Percentiles rank a stretch among this genome's conserved stretches.
Conservation (phyloP, 352 stramenopile genomes). For the Phytopythium mirpurense region DNA sequence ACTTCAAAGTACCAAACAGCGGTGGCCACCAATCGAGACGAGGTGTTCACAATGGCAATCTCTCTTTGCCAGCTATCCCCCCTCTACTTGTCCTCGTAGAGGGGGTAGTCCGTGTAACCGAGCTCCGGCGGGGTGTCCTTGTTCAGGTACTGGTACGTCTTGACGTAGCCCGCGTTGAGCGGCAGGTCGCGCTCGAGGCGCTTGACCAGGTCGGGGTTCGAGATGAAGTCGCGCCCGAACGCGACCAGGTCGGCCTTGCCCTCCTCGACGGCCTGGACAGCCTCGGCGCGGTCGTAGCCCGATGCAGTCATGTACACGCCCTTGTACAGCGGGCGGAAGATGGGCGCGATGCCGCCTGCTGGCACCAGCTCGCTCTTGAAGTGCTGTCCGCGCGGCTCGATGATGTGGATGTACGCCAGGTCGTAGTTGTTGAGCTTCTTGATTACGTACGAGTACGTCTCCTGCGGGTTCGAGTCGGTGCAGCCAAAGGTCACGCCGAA, state of each 20-base stretch:
- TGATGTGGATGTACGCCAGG: constrained; percentile 40
- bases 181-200: constrained; percentile 17
- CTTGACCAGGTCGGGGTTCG: constrained; percentile 42
- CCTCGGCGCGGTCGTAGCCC: constrained; percentile 23
- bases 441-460: constrained; percentile 28
- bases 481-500: constrained; percentile 33
- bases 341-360: constrained; percentile 33
- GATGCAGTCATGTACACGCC: constrained; percentile 42
- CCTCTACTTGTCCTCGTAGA: constrained; percentile 11
- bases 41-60: too few species aligned
- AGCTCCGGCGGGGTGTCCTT: constrained; percentile 8
- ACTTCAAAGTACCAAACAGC: too few species aligned
- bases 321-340: constrained; percentile 42
- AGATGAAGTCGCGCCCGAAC: constrained; percentile 41
- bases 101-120: constrained; percentile 44
- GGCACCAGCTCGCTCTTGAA: constrained; percentile 23
- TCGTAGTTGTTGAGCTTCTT: constrained; percentile 37
- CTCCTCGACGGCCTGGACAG: constrained; percentile 17
- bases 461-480: constrained; percentile 28
- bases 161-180: constrained; percentile 21
- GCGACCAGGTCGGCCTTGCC: constrained; percentile 26
- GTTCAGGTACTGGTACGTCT: constrained; percentile 16
- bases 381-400: constrained; percentile 34
- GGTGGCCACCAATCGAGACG: too few species aligned
- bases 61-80: not conserved